phyloP scores from a whole-genome alignment of 1,284 basidiomycete species.

The Peniophora sp. region DNA sequence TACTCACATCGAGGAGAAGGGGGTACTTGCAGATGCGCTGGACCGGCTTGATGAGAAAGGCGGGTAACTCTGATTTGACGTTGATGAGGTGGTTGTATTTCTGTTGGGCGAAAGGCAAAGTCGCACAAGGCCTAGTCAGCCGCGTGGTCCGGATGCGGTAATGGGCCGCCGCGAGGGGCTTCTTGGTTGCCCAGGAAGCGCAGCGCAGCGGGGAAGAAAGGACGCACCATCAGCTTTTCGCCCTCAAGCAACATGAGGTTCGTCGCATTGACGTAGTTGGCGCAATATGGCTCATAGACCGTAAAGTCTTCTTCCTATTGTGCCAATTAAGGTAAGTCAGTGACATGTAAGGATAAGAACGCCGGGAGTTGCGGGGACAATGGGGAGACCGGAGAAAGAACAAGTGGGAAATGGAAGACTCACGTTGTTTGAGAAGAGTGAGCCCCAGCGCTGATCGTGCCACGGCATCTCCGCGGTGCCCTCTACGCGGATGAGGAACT shows the following conservation, averaged over 20 bases:
- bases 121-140: background rate
- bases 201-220: slow-evolving; percentile 10
- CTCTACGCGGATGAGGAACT: slow-evolving; percentile 93
- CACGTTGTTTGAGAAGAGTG: slow-evolving; percentile 74
- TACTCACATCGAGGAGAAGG: slow-evolving; percentile 49
- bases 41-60: slow-evolving; percentile 77
- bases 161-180: too few species aligned
- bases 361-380: slow-evolving; percentile 14
- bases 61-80: slow-evolving; percentile 82
- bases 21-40: slow-evolving; percentile 79
- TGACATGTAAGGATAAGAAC: slow-evolving; percentile 20
- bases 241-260: slow-evolving; percentile 83
- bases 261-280: slow-evolving; percentile 87
- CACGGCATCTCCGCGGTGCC: slow-evolving; percentile 76
- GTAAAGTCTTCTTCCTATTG: slow-evolving; percentile 89
- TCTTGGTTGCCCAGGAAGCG: too few species aligned
- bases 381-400: slow-evolving; percentile 22
- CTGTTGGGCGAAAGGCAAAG: slow-evolving; percentile 30
- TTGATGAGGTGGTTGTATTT: slow-evolving; percentile 72
- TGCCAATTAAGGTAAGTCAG: slow-evolving; percentile 22
- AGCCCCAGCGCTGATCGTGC: slow-evolving; percentile 88
- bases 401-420: slow-evolving; percentile 25
- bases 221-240: slow-evolving; percentile 73
- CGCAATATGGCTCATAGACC: slow-evolving; percentile 97
- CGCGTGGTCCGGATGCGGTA: slow-evolving; percentile 4